Conservation (phyloP, 768 basidiomycete genomes). For the Xerocomus spinulosus region DNA sequence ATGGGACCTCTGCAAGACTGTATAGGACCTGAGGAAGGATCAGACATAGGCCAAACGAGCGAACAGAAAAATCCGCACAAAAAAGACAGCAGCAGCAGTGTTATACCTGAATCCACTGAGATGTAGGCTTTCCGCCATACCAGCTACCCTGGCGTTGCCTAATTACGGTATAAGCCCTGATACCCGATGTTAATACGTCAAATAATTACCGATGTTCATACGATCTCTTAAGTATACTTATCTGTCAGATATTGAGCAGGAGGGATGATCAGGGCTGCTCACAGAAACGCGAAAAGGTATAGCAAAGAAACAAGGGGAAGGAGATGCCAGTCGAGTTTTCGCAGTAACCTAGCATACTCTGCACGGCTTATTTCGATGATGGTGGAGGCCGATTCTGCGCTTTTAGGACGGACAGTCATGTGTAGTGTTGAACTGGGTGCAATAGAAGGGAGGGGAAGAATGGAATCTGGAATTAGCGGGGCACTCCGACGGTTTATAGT, state of each 20-base stretch:
- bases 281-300: constrained; percentile 1
- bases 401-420: background rate
- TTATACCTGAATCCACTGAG: constrained; percentile 1
- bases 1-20: background rate
- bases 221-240: background rate
- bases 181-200: background rate
- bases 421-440: background rate
- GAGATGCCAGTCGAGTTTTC: background rate
- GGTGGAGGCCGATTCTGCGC: background rate
- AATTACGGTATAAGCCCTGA: background rate
- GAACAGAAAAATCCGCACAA: background rate
- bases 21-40: background rate
- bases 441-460: background rate
- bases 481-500: background rate
- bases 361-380: background rate
- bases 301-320: background rate
- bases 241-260: background rate
- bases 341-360: background rate
- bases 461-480: no score
- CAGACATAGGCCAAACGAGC: background rate
- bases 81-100: constrained; percentile 1
- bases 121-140: background rate
- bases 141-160: background rate
- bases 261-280: background rate
- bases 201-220: background rate